A percentile compares a stretch with the other conserved stretches of the same genome.
Evolutionary conservation across 257 asterid species (phyloP).

Genomic region (Solanum verrucosum): DNA sequence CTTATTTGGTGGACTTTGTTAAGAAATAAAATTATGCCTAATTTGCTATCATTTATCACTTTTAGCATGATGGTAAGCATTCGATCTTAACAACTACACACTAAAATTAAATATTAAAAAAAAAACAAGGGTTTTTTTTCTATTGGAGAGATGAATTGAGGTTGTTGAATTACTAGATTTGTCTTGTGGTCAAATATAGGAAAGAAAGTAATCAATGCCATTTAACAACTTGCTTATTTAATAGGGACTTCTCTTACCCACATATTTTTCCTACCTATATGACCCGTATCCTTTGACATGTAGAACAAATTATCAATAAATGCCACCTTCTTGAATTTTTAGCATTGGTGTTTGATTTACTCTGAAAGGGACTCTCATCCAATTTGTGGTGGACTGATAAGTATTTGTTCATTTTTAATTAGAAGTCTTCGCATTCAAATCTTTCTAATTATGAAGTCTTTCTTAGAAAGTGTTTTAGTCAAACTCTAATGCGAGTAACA

Average conservation of each 20-base stretch:
- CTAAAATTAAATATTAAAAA: too few relatives aligned
- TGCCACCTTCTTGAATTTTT: not conserved
- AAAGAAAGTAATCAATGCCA: not conserved
- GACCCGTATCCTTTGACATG: not conserved
- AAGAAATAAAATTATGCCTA: too few relatives aligned
- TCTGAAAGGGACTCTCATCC: not conserved
- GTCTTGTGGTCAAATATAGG: not conserved
- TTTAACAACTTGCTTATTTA: not conserved
- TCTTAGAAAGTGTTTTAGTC: too few relatives aligned
- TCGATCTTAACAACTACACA: not conserved
- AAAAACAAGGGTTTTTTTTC: not conserved
- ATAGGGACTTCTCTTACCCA: not conserved
- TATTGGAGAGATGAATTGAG: not conserved
- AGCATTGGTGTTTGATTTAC: not conserved
- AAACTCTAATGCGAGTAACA: too few relatives aligned
- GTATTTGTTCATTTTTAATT: too few relatives aligned
- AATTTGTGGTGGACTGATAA: not conserved
- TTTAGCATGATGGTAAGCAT: too few relatives aligned
- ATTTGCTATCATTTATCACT: not conserved
- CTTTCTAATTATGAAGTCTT: too few relatives aligned
- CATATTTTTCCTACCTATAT: not conserved
- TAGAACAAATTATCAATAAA: not conserved
- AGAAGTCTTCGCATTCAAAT: rapidly evolving
- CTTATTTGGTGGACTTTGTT: not conserved
- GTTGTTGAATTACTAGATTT: not conserved